A percentile compares a stretch with the other conserved stretches of the same genome.
Conservation (phyloP, 306 rosid genomes). For the Ammopiptanthus mongolicus region DNA sequence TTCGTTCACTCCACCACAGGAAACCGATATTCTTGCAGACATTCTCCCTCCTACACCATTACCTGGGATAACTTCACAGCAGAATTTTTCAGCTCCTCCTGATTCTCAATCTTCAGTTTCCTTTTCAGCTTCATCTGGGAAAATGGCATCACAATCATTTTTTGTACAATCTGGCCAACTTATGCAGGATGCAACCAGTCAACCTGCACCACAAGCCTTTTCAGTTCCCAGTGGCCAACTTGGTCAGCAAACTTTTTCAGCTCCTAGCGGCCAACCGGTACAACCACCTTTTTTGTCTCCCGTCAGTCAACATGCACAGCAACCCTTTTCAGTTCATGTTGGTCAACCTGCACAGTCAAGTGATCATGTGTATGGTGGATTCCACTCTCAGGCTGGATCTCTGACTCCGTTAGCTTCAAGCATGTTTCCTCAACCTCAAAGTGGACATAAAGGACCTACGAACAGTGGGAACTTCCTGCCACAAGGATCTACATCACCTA, state of each 20-base stretch:
- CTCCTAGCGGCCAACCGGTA: constrained; percentile 34
- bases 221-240: constrained; percentile 11
- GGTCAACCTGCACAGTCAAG: constrained; percentile 38
- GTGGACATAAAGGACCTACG: constrained; percentile 36
- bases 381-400: constrained; percentile 40
- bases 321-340: constrained; percentile 26
- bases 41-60: constrained; percentile 72
- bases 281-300: constrained; percentile 7
- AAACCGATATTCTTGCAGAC: constrained; percentile 65
- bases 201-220: constrained; percentile 18
- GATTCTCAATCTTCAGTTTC: constrained; percentile 34
- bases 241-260: constrained; percentile 4
- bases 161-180: constrained; percentile 7
- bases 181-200: background rate
- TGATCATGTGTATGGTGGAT: constrained; percentile 37
- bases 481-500: constrained; percentile 34
- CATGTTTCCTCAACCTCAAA: constrained; percentile 33
- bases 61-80: constrained; percentile 38
- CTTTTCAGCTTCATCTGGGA: constrained; percentile 16
- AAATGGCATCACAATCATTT: constrained; percentile 8
- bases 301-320: background rate
- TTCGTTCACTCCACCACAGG: constrained; percentile 38
- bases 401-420: constrained; percentile 3
- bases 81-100: constrained; percentile 29
- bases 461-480: constrained; percentile 32